Evolutionary conservation across 106 monocot genomes (phyloP).

Genomic region (Dioscorea zingiberensis): DNA sequence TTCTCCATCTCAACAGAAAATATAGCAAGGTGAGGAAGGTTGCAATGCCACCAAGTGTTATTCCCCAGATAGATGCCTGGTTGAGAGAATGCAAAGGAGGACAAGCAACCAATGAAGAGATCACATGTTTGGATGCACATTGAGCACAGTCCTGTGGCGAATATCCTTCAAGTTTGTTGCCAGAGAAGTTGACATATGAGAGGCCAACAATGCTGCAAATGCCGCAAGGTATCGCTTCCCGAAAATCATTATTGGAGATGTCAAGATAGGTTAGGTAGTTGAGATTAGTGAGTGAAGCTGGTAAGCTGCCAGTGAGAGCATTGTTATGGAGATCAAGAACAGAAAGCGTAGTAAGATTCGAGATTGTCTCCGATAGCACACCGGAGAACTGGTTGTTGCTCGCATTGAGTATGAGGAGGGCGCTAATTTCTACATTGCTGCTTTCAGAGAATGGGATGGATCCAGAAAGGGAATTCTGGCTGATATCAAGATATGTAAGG

Average conservation of each 20-base stretch:
- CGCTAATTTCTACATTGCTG: slow-evolving; percentile 18
- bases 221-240: slow-evolving; percentile 64
- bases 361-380: slow-evolving; percentile 34
- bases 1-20: slow-evolving; percentile 31
- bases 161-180: slow-evolving; percentile 46
- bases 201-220: slow-evolving; percentile 63
- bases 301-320: slow-evolving; percentile 49
- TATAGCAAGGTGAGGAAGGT: slow-evolving; percentile 25
- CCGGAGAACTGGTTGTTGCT: slow-evolving; percentile 84
- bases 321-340: slow-evolving; percentile 88
- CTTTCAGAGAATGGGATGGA: slow-evolving; percentile 24
- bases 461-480: slow-evolving; percentile 60
- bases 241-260: slow-evolving; percentile 61
- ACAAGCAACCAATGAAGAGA: slow-evolving; percentile 16
- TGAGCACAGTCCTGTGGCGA: slow-evolving; percentile 42
- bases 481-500: slow-evolving; percentile 69
- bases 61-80: slow-evolving; percentile 31
- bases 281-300: slow-evolving; percentile 46
- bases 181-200: slow-evolving; percentile 61
- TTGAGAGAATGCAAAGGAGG: slow-evolving; percentile 28
- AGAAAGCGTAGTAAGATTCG: slow-evolving; percentile 66
- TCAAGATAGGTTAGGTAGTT: slow-evolving; percentile 73
- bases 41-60: slow-evolving; percentile 19
- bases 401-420: slow-evolving; percentile 69
- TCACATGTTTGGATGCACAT: slow-evolving; percentile 28